Evolutionary conservation across 768 basidiomycete genomes (phyloP).

Genomic region (Boletus sensibilis): DNA sequence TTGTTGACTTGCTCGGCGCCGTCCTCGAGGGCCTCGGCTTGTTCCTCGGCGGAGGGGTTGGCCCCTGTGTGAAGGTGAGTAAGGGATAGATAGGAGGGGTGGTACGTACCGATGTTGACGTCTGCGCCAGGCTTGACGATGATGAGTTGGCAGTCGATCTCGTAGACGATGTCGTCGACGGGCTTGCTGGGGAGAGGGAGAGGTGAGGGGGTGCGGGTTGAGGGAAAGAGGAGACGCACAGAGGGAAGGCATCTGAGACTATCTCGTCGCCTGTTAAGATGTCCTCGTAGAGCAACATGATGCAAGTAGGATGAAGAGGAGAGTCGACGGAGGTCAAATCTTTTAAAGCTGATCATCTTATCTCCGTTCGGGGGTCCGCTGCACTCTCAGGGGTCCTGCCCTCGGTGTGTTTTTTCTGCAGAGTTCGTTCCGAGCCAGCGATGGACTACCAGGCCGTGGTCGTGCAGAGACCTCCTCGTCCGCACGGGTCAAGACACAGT

Average conservation of each 20-base stretch:
- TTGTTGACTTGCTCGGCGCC: constrained; percentile 83
- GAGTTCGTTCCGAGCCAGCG: not conserved
- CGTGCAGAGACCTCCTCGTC: constrained; percentile 56
- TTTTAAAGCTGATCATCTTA: constrained; percentile 18
- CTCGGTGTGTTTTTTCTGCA: not conserved
- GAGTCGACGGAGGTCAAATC: not conserved
- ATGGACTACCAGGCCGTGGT: constrained; percentile 86
- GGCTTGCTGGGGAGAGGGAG: constrained; percentile 53
- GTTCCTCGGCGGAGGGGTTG: constrained; percentile 90
- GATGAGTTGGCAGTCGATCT: constrained; percentile 80
- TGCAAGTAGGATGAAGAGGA: constrained; percentile 11
- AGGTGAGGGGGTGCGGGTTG: constrained; percentile 4
- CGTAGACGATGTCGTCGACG: constrained; percentile 77
- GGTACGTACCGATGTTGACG: constrained; percentile 77
- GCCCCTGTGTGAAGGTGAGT: constrained; percentile 55
- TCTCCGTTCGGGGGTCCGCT: constrained; percentile 11
- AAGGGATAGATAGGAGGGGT: not conserved
- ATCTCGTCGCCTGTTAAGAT: constrained; percentile 83
- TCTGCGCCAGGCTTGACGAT: constrained; percentile 71
- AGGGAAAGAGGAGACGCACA: constrained; percentile 48
- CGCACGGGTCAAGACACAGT: constrained; percentile 57
- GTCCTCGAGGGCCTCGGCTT: constrained; percentile 77
- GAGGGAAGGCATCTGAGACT: constrained; percentile 88
- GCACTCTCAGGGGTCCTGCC: constrained; percentile 9
- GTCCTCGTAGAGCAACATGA: constrained; percentile 77